These are phyloP conservation scores for Pseudomassariella vexata DNA, from an alignment of 2,329 filamentous ascomycete species.

Conservation along the genomic window DNA sequence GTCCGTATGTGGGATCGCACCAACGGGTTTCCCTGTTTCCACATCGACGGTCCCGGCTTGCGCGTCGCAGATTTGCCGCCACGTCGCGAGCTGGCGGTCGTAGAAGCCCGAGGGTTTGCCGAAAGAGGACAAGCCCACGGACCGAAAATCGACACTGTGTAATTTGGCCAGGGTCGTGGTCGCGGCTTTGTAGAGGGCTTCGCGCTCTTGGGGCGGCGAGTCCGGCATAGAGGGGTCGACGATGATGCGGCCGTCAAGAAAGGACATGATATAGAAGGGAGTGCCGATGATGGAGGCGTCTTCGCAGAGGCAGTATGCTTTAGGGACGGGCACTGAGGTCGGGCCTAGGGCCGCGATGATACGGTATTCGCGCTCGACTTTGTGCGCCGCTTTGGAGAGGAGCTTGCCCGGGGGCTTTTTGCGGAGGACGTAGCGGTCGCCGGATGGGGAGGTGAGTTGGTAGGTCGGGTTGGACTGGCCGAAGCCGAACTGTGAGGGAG, in stretches of 20 bases:
- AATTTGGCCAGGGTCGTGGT: slow-evolving; percentile 78
- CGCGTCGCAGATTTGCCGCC: slow-evolving; percentile 68
- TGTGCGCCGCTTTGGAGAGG: slow-evolving; percentile 88
- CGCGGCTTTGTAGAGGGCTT: slow-evolving; percentile 80
- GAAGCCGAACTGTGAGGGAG: slow-evolving; percentile 71
- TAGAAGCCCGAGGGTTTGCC: slow-evolving; percentile 77
- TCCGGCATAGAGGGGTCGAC: slow-evolving; percentile 68
- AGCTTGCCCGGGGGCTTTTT: slow-evolving; percentile 97
- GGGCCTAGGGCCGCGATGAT: slow-evolving; percentile 76
- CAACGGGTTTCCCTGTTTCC: slow-evolving; percentile 71
- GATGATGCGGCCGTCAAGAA: slow-evolving; percentile 88
- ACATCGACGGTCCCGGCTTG: slow-evolving; percentile 73
- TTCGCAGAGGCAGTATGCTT: slow-evolving; percentile 78
- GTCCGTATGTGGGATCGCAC: slow-evolving; percentile 75
- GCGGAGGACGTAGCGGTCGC: slow-evolving; percentile 76
- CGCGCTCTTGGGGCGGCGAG: slow-evolving; percentile 62
- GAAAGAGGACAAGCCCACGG: slow-evolving; percentile 65
- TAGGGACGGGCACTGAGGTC: slow-evolving; percentile 82
- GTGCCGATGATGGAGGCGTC: slow-evolving; percentile 77
- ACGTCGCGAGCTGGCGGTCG: slow-evolving; percentile 77
- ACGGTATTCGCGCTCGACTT: slow-evolving; percentile 91
- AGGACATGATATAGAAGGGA: slow-evolving; percentile 96
- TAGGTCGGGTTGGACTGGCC: slow-evolving; percentile 98
- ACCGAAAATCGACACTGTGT: slow-evolving; percentile 64
- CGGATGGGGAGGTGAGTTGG: slow-evolving; percentile 69